Percentiles rank a stretch among this genome's conserved stretches.
Evolutionary conservation across 2,329 filamentous ascomycete species (phyloP).

Genomic region (Zymoseptoria tritici): DNA sequence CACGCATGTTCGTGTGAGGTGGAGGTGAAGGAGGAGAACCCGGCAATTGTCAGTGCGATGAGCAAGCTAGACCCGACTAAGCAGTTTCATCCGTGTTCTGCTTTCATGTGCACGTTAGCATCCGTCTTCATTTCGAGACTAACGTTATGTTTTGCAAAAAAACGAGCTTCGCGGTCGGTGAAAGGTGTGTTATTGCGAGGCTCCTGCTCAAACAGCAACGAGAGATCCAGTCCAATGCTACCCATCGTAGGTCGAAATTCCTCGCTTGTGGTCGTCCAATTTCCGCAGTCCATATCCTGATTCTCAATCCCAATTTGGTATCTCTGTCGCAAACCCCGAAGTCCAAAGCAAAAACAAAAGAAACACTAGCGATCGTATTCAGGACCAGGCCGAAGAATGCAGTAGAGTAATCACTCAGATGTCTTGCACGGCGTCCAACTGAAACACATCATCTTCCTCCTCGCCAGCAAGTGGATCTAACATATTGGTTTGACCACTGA

Average conservation of each 20-base stretch:
- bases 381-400: neutral
- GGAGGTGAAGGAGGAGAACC: neutral
- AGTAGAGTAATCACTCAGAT: conserved; percentile 4
- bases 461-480: conserved; percentile 3
- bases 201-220: too few species aligned
- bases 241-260: neutral
- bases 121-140: too few species aligned
- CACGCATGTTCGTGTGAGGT: neutral
- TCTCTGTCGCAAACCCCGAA: neutral
- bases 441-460: conserved; percentile 18
- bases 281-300: neutral
- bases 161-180: too few species aligned
- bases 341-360: neutral
- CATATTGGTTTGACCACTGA: neutral
- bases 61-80: neutral
- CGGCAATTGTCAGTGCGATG: neutral
- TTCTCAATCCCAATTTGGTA: neutral
- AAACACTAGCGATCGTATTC: neutral
- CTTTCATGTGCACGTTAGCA: neutral
- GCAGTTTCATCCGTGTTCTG: neutral
- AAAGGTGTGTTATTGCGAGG: too few species aligned
- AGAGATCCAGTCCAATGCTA: too few species aligned
- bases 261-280: neutral
- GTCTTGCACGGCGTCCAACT: conserved; percentile 17
- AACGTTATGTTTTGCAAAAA: too few species aligned